A percentile compares a stretch with the other conserved stretches of the same genome.
Conservation (phyloP, 352 stramenopile genomes). For the Globisporangium mamillatum region DNA sequence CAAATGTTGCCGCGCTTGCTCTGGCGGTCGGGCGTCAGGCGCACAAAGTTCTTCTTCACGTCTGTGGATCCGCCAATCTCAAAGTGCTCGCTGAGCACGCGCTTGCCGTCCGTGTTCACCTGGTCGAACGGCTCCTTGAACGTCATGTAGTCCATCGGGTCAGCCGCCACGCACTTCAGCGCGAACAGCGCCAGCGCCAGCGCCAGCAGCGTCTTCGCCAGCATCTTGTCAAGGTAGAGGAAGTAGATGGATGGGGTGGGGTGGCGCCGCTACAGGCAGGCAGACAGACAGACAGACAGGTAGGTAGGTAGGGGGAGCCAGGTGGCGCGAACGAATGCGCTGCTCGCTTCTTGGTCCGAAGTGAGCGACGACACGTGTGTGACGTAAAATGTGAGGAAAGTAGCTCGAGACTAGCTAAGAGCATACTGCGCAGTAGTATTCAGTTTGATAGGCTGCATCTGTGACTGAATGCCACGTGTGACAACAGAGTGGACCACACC, state of each 20-base stretch:
- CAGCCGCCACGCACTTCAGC: conserved; percentile 12
- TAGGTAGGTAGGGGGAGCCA: background rate
- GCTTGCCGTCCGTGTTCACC: conserved; percentile 47
- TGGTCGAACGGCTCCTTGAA: conserved; percentile 69
- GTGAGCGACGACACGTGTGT: conserved; percentile 6
- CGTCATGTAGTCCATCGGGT: conserved; percentile 23
- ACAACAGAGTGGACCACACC: conserved; percentile 1
- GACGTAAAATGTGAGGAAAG: background rate
- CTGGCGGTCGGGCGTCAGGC: conserved; percentile 74
- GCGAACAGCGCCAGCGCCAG: conserved; percentile 29
- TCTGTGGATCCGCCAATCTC: conserved; percentile 56
- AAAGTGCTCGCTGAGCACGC: conserved; percentile 58
- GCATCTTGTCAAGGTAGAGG: conserved; percentile 5
- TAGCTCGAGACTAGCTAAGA: background rate
- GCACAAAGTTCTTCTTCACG: conserved; percentile 83
- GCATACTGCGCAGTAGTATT: background rate
- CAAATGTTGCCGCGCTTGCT: conserved; percentile 79
- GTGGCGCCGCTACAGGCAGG: background rate
- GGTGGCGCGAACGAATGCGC: background rate
- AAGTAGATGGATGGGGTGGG: background rate
- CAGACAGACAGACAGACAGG: background rate
- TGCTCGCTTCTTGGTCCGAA: conserved; percentile 4
- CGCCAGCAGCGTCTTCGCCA: conserved; percentile 21
- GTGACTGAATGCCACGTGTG: background rate
- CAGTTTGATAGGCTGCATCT: background rate